Evolutionary conservation across 345 rosid species (phyloP).

Genomic region (Rhodamnia argentea): DNA sequence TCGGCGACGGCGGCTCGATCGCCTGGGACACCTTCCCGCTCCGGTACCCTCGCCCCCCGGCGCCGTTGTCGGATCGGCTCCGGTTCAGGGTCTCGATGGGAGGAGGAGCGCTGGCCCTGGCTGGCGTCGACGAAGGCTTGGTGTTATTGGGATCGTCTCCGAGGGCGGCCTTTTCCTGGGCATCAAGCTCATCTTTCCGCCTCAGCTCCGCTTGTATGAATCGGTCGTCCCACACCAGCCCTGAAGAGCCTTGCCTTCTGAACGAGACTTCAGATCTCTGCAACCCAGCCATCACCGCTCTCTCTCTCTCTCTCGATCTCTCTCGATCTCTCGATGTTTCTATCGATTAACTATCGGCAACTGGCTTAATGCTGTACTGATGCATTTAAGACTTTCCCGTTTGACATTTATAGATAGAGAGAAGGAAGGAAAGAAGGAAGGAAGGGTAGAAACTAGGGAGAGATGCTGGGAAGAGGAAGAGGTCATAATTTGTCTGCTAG

Average conservation of each 20-base stretch:
- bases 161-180: neutral
- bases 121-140: conserved; percentile 12
- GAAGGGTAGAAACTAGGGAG: neutral
- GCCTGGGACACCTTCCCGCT: conserved; percentile 83
- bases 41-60: conserved; percentile 60
- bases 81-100: conserved; percentile 32
- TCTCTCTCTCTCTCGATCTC: neutral
- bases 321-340: neutral
- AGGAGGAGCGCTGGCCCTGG: neutral
- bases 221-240: conserved; percentile 76
- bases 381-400: neutral
- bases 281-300: conserved; percentile 52
- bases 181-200: conserved; percentile 6
- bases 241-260: conserved; percentile 88
- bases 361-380: neutral
- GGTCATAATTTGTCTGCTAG: neutral
- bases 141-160: neutral
- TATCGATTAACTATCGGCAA: neutral
- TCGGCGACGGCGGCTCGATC: conserved; percentile 90
- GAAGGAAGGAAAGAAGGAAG: accelerated
- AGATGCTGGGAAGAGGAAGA: neutral
- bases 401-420: neutral
- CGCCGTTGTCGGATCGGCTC: conserved; percentile 81
- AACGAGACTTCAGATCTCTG: conserved; percentile 87
- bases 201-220: conserved; percentile 42